Conservation (phyloP, 73 alveolate genomes). For the Tetrahymena borealis region DNA sequence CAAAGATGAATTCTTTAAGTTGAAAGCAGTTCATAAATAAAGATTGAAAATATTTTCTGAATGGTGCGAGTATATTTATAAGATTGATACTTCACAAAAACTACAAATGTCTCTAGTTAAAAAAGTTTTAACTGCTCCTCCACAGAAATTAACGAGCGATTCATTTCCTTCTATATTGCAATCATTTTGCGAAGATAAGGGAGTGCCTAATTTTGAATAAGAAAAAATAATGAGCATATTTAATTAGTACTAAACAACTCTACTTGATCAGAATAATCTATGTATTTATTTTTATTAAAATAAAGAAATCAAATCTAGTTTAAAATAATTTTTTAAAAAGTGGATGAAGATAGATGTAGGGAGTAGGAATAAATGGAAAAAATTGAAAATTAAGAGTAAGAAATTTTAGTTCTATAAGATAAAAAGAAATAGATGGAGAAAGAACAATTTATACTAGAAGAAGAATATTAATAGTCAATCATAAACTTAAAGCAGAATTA, state of each 20-base stretch:
- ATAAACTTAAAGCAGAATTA: not conserved
- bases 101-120: not conserved
- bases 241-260: not conserved
- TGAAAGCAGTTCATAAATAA: not conserved
- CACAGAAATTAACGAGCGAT: not conserved
- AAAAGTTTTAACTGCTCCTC: not conserved
- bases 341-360: not conserved
- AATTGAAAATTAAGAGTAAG: not conserved
- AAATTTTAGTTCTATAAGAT: not conserved
- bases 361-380: not conserved
- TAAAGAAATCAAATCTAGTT: not conserved
- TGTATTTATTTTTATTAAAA: not conserved
- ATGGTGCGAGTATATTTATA: not conserved
- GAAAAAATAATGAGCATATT: not conserved
- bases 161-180: not conserved
- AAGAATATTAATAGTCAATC: not conserved
- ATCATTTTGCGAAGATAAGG: not conserved
- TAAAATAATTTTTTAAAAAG: not conserved
- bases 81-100: not conserved
- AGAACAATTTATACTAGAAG: not conserved
- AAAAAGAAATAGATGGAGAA: not conserved
- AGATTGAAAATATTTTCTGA: not conserved
- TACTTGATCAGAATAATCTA: not conserved
- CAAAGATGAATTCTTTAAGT: not conserved
- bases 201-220: not conserved